These are phyloP conservation scores for Fusarium albidum DNA, from an alignment of 2,329 filamentous ascomycete species.

Conservation along the genomic window DNA sequence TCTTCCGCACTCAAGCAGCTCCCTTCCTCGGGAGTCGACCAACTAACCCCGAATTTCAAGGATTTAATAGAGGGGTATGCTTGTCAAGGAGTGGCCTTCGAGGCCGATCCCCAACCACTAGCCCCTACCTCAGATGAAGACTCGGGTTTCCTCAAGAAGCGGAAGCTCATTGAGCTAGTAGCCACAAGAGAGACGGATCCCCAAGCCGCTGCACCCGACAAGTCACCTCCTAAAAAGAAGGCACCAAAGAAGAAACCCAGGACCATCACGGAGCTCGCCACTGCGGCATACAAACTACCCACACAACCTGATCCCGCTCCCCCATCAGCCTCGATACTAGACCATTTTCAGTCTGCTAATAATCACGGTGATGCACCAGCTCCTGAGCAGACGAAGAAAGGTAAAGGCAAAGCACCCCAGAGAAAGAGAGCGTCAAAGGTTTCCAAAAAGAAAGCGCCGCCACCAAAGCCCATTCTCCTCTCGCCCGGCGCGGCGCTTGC, in stretches of 20 bases:
- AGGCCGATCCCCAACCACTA: constrained; percentile 28
- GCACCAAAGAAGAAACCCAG: constrained; percentile 72
- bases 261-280: constrained; percentile 82
- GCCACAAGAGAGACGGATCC: constrained; percentile 42
- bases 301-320: constrained; percentile 43
- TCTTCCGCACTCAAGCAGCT: constrained; percentile 38
- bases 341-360: constrained; percentile 47
- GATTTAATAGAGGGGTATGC: constrained; percentile 54
- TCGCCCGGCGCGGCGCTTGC: constrained; percentile 74
- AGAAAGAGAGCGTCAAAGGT: constrained; percentile 43
- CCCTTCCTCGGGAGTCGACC: constrained; percentile 12
- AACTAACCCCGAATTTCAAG: constrained; percentile 49
- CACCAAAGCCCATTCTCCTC: constrained; percentile 62
- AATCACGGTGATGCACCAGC: constrained; percentile 1
- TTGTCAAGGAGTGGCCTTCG: constrained; percentile 41
- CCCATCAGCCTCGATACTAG: constrained; percentile 51
- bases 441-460: constrained; percentile 51
- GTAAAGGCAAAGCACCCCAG: constrained; percentile 45
- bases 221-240: constrained; percentile 56
- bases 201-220: constrained; percentile 33
- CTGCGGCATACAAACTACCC: constrained; percentile 66
- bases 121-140: constrained; percentile 36
- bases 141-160: constrained; percentile 56
- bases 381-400: constrained; percentile 32
- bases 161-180: constrained; percentile 64